phyloP scores from a whole-genome alignment of 176 grass and related monocot genomes.

The Aegilops umbellulata region DNA sequence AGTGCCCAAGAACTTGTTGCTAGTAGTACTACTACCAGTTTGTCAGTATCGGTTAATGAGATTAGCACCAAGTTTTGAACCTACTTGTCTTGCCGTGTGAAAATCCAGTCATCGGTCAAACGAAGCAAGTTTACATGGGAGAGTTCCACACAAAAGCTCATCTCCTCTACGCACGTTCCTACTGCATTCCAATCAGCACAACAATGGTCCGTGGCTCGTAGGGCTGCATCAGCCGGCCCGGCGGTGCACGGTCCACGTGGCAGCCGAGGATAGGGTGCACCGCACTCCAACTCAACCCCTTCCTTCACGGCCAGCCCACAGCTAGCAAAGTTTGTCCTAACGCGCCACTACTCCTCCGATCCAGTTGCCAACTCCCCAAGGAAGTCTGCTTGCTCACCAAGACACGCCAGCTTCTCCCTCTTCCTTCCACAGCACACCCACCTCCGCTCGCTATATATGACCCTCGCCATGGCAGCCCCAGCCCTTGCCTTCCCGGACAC shows the following conservation, averaged over 20 bases:
- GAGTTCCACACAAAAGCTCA: too few species aligned
- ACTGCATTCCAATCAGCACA: too few species aligned
- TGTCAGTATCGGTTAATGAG: too few species aligned
- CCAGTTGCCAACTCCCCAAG: constrained; percentile 19
- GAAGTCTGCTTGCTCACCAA: constrained; percentile 49
- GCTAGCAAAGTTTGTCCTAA: constrained; percentile 1
- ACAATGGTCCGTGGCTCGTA: neutral
- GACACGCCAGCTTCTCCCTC: constrained; percentile 14
- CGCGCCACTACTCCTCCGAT: neutral
- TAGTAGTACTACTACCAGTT: too few species aligned
- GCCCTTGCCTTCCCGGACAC: constrained; percentile 13
- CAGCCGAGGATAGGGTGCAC: constrained; percentile 27
- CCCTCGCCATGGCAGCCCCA: neutral
- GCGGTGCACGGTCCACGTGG: constrained; percentile 18
- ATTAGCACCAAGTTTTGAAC: neutral
- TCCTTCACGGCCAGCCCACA: neutral
- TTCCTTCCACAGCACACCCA: constrained; percentile 12
- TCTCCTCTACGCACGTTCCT: too few species aligned
- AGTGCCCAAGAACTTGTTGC: too few species aligned
- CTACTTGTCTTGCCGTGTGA: constrained; percentile 21
- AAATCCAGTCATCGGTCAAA: neutral
- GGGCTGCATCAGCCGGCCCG: neutral
- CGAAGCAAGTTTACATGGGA: neutral
- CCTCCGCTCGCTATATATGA: constrained; percentile 27
- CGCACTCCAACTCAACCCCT: constrained; percentile 42